Percentiles rank a stretch among this genome's conserved stretches.
Evolutionary conservation across 441 rosid species (phyloP).

Genomic region (Metrosideros polymorpha): DNA sequence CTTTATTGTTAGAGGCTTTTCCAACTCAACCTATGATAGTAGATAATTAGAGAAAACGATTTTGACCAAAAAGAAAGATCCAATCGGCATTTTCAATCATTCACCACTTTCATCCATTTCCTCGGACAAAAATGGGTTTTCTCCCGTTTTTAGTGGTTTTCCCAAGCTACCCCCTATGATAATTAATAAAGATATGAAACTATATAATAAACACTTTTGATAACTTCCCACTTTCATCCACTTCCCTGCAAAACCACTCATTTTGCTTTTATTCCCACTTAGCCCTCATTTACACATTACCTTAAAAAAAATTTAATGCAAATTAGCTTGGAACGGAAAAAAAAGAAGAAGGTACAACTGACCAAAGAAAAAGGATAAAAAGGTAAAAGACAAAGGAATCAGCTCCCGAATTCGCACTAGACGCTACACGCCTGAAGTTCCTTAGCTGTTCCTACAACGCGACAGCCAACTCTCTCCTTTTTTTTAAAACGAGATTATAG

Average conservation of each 20-base stretch:
- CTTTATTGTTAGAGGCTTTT: too few relatives aligned
- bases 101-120: too few relatives aligned
- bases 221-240: background rate
- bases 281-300: background rate
- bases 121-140: too few relatives aligned
- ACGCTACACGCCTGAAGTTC: background rate
- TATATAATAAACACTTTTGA: background rate
- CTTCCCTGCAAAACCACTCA: background rate
- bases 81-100: too few relatives aligned
- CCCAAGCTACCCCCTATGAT: too few relatives aligned
- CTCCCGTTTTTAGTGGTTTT: too few relatives aligned
- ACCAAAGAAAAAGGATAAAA: background rate
- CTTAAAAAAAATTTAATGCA: background rate
- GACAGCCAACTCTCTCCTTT: background rate
- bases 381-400: background rate
- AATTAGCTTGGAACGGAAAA: background rate
- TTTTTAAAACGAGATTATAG: background rate
- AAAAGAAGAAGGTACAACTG: background rate
- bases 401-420: background rate
- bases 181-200: too few relatives aligned
- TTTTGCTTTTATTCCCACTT: background rate
- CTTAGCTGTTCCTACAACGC: background rate
- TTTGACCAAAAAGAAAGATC: too few relatives aligned
- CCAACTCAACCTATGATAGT: too few relatives aligned
- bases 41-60: too few relatives aligned